Evolutionary conservation across 805 yeast species (phyloP).

Genomic region (Yarrowia osloensis): DNA sequence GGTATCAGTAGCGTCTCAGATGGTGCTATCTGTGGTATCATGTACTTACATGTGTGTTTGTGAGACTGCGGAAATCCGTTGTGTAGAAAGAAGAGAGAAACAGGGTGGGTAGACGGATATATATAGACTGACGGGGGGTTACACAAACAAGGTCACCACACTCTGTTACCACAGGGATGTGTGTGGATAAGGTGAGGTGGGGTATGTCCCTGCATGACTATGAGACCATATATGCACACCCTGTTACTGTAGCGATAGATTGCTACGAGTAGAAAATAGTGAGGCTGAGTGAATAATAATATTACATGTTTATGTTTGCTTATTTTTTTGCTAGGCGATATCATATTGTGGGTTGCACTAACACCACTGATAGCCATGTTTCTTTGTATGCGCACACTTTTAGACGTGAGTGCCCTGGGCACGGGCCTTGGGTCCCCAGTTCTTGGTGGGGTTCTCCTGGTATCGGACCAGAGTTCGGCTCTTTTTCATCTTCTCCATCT

Average conservation of each 20-base stretch:
- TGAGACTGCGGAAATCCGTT: conserved; percentile 25
- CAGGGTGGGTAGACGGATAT: not conserved
- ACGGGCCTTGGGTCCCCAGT: conserved; percentile 96
- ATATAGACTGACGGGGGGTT: not conserved
- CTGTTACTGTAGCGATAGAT: not conserved
- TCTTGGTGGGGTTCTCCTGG: conserved; percentile 89
- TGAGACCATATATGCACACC: not conserved
- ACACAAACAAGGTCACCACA: conserved; percentile 7
- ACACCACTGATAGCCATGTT: not conserved
- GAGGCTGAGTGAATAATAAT: not conserved
- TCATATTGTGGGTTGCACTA: conserved; percentile 5
- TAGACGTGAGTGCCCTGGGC: conserved; percentile 32
- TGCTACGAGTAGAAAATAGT: too few relatives aligned
- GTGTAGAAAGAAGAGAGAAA: conserved; percentile 7
- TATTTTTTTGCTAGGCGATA: not conserved
- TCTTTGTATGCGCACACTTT: not conserved
- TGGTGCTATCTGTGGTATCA: not conserved
- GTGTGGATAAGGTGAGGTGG: conserved; percentile 2
- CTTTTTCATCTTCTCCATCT: conserved; percentile 62
- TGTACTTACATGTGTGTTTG: conserved; percentile 24
- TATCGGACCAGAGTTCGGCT: conserved; percentile 74
- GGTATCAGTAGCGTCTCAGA: not conserved
- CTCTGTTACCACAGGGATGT: not conserved
- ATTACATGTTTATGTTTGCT: not conserved
- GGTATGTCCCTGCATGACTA: not conserved